These are phyloP conservation scores for Trypanosoma caninum DNA, from an alignment of 208 protist species.

Conservation along the genomic window DNA sequence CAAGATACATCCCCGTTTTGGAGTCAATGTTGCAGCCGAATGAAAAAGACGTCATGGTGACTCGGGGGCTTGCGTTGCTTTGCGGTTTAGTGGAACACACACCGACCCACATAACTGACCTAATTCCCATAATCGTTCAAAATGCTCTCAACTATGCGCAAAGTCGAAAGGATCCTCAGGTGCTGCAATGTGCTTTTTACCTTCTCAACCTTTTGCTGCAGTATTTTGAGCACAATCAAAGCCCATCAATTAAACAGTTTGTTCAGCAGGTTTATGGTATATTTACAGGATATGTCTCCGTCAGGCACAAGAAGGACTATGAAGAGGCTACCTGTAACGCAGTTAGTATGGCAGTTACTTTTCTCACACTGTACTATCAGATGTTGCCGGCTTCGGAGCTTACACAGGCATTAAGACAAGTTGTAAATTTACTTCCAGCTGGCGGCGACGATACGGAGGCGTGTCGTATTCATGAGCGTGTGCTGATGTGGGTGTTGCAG, in stretches of 20 bases:
- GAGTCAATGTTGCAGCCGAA: constrained; percentile 46
- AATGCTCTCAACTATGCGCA: constrained; percentile 46
- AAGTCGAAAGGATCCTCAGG: constrained; percentile 35
- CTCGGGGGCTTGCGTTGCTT: constrained; percentile 50
- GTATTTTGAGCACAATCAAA: constrained; percentile 36
- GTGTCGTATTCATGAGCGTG: constrained; percentile 58
- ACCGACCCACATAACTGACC: constrained; percentile 40
- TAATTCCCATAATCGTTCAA: constrained; percentile 45
- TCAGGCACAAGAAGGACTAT: constrained; percentile 26
- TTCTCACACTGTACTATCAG: constrained; percentile 55
- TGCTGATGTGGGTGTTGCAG: constrained; percentile 59
- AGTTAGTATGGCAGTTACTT: constrained; percentile 50
- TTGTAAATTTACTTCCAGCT: constrained; percentile 56
- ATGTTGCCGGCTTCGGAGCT: constrained; percentile 19
- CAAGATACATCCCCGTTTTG: constrained; percentile 61
- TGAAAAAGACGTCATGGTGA: constrained; percentile 70
- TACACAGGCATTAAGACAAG: constrained; percentile 31
- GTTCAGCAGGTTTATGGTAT: constrained; percentile 37
- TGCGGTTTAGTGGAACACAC: constrained; percentile 76
- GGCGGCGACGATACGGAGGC: constrained; percentile 75
- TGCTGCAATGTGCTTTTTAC: constrained; percentile 74
- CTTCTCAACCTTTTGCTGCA: constrained; percentile 72
- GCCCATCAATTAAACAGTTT: constrained; percentile 32
- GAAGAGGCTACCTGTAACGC: constrained; percentile 68
- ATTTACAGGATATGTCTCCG: constrained; percentile 40